Percentiles rank a stretch among this genome's conserved stretches.
Evolutionary conservation across 768 basidiomycete genomes (phyloP).

Genomic region (Termitomyces heimii): DNA sequence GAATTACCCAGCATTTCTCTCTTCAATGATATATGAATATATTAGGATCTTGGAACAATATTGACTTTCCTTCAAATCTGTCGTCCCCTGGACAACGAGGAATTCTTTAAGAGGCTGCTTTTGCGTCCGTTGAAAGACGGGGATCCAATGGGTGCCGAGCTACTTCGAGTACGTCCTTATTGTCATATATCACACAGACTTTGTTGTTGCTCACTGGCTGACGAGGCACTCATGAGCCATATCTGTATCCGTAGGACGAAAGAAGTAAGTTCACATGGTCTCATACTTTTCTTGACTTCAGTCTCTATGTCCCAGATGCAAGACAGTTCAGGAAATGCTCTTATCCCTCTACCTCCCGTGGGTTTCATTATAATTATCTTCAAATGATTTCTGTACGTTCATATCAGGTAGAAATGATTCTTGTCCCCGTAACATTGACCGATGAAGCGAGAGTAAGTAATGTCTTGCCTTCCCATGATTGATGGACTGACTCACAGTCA

Average conservation of each 20-base stretch:
- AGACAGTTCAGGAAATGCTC: slow-evolving; percentile 64
- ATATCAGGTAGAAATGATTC: slow-evolving; percentile 67
- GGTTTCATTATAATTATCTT: slow-evolving; percentile 1
- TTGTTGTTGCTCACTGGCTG: slow-evolving; percentile 3
- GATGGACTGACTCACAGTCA: slow-evolving; percentile 17
- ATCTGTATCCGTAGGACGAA: slow-evolving; percentile 80
- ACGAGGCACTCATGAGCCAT: slow-evolving; percentile 70
- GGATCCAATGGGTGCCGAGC: slow-evolving; percentile 57
- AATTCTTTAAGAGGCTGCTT: slow-evolving; percentile 76
- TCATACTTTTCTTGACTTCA: background rate
- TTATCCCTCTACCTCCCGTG: slow-evolving; percentile 74
- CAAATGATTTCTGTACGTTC: background rate
- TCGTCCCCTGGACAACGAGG: slow-evolving; percentile 74
- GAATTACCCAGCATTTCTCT: background rate
- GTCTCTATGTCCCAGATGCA: slow-evolving; percentile 55
- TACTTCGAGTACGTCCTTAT: slow-evolving; percentile 55
- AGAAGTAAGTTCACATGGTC: slow-evolving; percentile 40
- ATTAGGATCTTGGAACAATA: slow-evolving; percentile 83
- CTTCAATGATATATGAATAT: background rate
- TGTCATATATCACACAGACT: slow-evolving; percentile 2
- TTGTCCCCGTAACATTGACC: slow-evolving; percentile 61
- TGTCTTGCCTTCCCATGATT: too few relatives aligned
- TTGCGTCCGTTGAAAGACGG: slow-evolving; percentile 74
- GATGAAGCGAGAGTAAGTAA: slow-evolving; percentile 56
- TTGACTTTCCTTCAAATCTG: slow-evolving; percentile 85